A percentile compares a stretch with the other conserved stretches of the same genome.
These are phyloP conservation scores for Colletotrichum tabaci DNA, from an alignment of 2,329 filamentous ascomycete species.

Conservation along the genomic window DNA sequence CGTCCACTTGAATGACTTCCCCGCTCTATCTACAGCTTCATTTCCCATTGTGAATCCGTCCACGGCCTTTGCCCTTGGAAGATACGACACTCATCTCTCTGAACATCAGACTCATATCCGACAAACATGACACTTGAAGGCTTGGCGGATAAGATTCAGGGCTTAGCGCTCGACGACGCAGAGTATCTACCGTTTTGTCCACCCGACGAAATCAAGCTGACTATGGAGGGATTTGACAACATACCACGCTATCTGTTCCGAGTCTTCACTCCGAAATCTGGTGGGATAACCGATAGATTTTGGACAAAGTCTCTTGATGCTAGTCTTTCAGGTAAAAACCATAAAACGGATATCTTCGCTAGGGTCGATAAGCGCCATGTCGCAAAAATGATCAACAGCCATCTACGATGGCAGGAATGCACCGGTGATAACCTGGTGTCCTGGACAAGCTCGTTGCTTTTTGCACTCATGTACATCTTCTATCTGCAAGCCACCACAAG, in stretches of 20 bases:
- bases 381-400: background rate
- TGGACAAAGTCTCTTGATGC: background rate
- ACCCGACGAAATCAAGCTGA: background rate
- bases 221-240: background rate
- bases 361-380: background rate
- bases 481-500: background rate
- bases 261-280: background rate
- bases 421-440: background rate
- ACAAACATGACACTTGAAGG: conserved; percentile 5
- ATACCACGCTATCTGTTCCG: background rate
- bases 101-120: background rate
- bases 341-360: background rate
- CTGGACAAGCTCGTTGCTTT: background rate
- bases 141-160: background rate
- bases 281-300: background rate
- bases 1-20: no score
- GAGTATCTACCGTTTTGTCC: background rate
- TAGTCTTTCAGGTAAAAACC: background rate
- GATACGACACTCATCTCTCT: no score
- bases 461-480: background rate
- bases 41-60: no score
- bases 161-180: background rate
- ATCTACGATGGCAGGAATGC: background rate
- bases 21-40: no score
- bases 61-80: no score